phyloP scores from a whole-genome alignment of 495 filamentous ascomycete species.

The Penicillium dipodomyicola region DNA sequence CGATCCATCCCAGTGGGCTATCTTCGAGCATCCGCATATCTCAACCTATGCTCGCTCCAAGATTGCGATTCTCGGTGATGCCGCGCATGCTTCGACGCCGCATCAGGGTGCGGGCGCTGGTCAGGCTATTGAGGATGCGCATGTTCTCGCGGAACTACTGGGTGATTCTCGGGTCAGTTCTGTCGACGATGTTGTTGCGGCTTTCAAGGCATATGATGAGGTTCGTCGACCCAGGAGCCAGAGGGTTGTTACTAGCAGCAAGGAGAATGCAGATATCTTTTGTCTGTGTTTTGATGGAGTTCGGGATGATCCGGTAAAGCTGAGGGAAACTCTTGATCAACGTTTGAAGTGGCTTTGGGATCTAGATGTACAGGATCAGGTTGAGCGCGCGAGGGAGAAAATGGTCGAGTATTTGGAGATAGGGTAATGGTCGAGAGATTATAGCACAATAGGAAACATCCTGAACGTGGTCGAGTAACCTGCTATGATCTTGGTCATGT shows the following conservation, averaged over 20 bases:
- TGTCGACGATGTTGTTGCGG: slow-evolving; percentile 33
- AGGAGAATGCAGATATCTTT: slow-evolving; percentile 41
- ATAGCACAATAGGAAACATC: background rate
- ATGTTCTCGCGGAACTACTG: slow-evolving; percentile 57
- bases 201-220: slow-evolving; percentile 61
- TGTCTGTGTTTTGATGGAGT: slow-evolving; percentile 44
- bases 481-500: too few relatives aligned
- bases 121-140: slow-evolving; percentile 66
- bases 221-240: slow-evolving; percentile 54
- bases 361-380: slow-evolving; percentile 34
- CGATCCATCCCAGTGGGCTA: slow-evolving; percentile 57
- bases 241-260: slow-evolving; percentile 49
- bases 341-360: slow-evolving; percentile 54
- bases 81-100: slow-evolving; percentile 67
- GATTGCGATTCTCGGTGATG: slow-evolving; percentile 63
- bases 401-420: slow-evolving; percentile 15
- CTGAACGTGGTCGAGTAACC: background rate
- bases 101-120: slow-evolving; percentile 70
- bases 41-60: slow-evolving; percentile 53
- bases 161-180: slow-evolving; percentile 33
- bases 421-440: background rate
- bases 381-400: slow-evolving; percentile 21
- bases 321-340: slow-evolving; percentile 39
- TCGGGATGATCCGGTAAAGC: slow-evolving; percentile 42
- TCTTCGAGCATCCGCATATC: slow-evolving; percentile 59